These are phyloP conservation scores for Cucurbita maxima DNA, from an alignment of 306 rosid genomes.

Conservation along the genomic window DNA sequence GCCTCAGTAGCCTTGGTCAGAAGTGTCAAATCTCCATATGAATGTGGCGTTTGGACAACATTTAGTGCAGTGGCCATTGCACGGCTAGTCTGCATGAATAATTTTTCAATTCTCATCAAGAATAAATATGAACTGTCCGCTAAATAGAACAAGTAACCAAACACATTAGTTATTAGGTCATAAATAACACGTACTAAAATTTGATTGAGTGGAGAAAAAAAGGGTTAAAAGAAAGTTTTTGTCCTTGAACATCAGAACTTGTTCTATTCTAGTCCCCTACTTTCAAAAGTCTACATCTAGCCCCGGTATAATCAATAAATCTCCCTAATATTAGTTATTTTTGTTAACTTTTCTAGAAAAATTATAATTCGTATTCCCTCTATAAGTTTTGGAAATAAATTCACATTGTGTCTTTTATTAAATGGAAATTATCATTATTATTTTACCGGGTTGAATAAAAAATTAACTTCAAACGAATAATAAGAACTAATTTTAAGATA, in stretches of 20 bases:
- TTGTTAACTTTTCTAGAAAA: too few relatives aligned
- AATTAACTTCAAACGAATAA: too few relatives aligned
- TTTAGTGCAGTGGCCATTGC: conserved; percentile 68
- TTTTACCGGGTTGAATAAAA: too few relatives aligned
- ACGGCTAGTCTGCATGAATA: conserved; percentile 53
- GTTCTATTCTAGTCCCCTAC: background rate
- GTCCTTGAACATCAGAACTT: background rate
- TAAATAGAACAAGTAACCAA: conserved; percentile 6
- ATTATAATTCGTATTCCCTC: too few relatives aligned
- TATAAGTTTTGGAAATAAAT: too few relatives aligned
- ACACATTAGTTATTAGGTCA: background rate
- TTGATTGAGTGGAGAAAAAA: background rate
- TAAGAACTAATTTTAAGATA: too few relatives aligned
- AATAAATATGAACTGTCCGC: background rate
- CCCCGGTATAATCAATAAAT: background rate
- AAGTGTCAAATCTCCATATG: conserved; percentile 84
- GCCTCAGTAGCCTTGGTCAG: conserved; percentile 45
- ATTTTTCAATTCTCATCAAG: conserved; percentile 1
- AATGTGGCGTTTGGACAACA: conserved; percentile 67
- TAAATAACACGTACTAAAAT: background rate
- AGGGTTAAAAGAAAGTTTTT: background rate
- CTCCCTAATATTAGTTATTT: too few relatives aligned
- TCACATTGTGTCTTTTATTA: too few relatives aligned
- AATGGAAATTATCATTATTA: too few relatives aligned
- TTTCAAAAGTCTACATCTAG: background rate